A percentile compares a stretch with the other conserved stretches of the same genome.
phyloP scores from a whole-genome alignment of 305 asterid species.

The Solanum hybrid region DNA sequence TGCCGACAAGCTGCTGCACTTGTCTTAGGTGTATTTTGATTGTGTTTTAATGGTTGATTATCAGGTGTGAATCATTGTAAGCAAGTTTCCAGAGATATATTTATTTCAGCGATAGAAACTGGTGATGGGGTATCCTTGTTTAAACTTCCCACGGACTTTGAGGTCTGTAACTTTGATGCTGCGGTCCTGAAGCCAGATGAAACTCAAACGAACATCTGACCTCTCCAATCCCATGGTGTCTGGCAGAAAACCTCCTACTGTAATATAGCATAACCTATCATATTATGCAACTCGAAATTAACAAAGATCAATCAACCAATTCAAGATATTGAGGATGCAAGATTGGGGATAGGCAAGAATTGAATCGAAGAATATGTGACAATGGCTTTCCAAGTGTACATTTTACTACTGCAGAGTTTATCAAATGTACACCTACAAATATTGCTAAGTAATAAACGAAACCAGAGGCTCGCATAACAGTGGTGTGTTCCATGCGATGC shows the following conservation, averaged over 20 bases:
- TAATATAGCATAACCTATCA: background rate
- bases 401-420: background rate
- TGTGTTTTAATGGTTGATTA: background rate
- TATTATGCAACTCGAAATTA: background rate
- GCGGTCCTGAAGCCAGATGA: background rate
- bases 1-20: background rate
- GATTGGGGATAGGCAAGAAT: background rate
- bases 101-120: background rate
- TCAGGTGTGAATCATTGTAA: background rate
- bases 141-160: background rate
- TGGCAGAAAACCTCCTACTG: background rate
- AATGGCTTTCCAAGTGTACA: background rate
- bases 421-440: background rate
- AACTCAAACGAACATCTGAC: background rate
- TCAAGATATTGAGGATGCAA: background rate
- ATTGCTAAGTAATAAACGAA: background rate
- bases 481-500: background rate
- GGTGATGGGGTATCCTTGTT: background rate
- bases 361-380: background rate
- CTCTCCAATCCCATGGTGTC: background rate
- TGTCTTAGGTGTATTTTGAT: background rate
- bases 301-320: background rate
- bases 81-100: background rate
- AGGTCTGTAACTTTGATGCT: background rate
- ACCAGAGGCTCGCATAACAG: background rate